Percentiles rank a stretch among this genome's conserved stretches.
Evolutionary conservation across 768 basidiomycete genomes (phyloP).

Genomic region (Clathrus columnatus): DNA sequence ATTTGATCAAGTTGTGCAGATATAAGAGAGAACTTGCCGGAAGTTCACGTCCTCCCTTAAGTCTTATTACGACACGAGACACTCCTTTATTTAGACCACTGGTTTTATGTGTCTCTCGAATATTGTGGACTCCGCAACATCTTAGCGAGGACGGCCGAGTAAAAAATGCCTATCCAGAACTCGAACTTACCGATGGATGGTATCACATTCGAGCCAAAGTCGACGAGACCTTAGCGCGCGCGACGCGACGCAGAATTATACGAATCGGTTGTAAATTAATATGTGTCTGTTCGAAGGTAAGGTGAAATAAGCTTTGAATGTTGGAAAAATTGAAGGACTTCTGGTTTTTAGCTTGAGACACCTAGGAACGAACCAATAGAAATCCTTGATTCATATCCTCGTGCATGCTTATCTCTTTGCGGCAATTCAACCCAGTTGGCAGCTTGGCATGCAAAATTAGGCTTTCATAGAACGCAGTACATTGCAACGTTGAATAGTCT

Average conservation of each 20-base stretch:
- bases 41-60: conserved; percentile 72
- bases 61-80: conserved; percentile 77
- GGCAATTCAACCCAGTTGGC: conserved; percentile 85
- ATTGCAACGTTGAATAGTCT: conserved; percentile 74
- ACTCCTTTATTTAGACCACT: conserved; percentile 70
- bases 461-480: conserved; percentile 58
- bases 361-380: conserved; percentile 73
- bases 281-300: conserved; percentile 69
- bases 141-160: conserved; percentile 30
- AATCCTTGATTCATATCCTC: conserved; percentile 70
- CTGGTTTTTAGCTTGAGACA: conserved; percentile 46
- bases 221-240: conserved; percentile 66
- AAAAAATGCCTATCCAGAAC: conserved; percentile 38
- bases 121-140: conserved; percentile 43
- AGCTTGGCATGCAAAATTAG: conserved; percentile 83
- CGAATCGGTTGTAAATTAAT: conserved; percentile 76
- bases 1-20: conserved; percentile 30
- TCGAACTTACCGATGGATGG: conserved; percentile 99
- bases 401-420: conserved; percentile 52
- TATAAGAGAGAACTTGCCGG: conserved; percentile 82
- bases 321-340: background rate
- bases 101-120: conserved; percentile 74
- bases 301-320: conserved; percentile 17
- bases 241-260: conserved; percentile 56
- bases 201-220: conserved; percentile 73